phyloP scores from a whole-genome alignment of 306 rosid genomes.

The Styphnolobium japonicum region DNA sequence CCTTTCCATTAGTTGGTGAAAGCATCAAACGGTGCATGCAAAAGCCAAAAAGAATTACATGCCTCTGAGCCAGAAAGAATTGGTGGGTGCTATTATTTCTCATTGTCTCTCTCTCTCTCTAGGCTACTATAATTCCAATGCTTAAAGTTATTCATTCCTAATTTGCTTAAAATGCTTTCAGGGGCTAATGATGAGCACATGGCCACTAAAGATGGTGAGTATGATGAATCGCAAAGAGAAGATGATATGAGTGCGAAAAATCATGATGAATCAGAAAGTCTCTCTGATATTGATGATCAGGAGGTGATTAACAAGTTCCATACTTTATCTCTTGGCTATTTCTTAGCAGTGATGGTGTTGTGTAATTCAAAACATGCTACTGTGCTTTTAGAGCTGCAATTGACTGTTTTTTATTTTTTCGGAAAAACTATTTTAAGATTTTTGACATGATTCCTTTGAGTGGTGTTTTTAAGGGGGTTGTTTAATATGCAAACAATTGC shows the following conservation, averaged over 20 bases:
- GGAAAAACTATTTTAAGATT: not conserved
- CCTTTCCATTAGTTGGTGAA: conserved; percentile 28
- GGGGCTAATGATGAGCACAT: conserved; percentile 20
- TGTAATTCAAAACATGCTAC: not conserved
- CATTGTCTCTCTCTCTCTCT: not conserved
- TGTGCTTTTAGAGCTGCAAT: not conserved
- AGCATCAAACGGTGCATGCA: conserved; percentile 21
- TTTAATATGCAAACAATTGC: not conserved
- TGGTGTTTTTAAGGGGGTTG: not conserved
- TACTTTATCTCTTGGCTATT: conserved; percentile 1
- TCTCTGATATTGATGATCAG: conserved; percentile 63
- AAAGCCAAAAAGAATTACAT: not conserved
- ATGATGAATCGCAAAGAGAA: conserved; percentile 23
- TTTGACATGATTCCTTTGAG: not conserved
- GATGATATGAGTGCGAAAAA: conserved; percentile 27
- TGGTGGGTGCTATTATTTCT: conserved; percentile 16
- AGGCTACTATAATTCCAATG: not conserved
- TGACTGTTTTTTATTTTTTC: not conserved
- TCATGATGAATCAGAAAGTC: conserved; percentile 47
- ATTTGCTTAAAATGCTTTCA: conserved; percentile 12
- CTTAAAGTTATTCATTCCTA: conserved; percentile 5
- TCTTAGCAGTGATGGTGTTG: not conserved
- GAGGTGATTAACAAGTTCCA: conserved; percentile 37
- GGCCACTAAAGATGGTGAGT: conserved; percentile 15
- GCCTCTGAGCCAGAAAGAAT: conserved; percentile 22